Evolutionary conservation across 2,329 filamentous ascomycete genomes (phyloP).

Genomic region (Penicillium hesseltinei): DNA sequence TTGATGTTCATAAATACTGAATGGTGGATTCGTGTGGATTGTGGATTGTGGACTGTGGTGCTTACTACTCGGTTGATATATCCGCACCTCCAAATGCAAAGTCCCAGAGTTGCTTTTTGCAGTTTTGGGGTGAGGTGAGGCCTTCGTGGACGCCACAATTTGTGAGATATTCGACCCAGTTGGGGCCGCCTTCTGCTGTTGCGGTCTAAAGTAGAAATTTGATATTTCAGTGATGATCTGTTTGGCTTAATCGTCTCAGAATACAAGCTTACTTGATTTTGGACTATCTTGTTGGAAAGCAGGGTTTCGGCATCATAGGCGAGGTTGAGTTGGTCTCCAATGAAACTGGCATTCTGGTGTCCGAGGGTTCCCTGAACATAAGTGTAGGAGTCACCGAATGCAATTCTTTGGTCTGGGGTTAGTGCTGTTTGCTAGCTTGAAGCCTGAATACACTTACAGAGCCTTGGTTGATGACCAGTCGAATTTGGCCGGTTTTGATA

Average conservation of each 20-base stretch:
- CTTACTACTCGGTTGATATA: slow-evolving; percentile 45
- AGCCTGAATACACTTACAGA: slow-evolving; percentile 4
- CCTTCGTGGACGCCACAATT: slow-evolving; percentile 49
- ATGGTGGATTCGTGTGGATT: background rate
- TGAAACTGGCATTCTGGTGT: slow-evolving; percentile 53
- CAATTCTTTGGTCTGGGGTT: slow-evolving; percentile 17
- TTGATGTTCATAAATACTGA: background rate
- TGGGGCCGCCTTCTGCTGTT: slow-evolving; percentile 54
- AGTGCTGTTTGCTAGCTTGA: background rate
- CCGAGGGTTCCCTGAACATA: slow-evolving; percentile 56
- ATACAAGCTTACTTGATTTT: slow-evolving; percentile 40
- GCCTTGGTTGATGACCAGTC: slow-evolving; percentile 19
- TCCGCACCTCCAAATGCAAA: slow-evolving; percentile 58
- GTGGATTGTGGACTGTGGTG: background rate
- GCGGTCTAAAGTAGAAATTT: slow-evolving; percentile 36
- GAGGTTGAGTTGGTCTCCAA: slow-evolving; percentile 52
- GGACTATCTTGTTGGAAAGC: slow-evolving; percentile 51
- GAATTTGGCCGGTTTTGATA: slow-evolving; percentile 11
- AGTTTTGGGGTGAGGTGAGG: slow-evolving; percentile 44
- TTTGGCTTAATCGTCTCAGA: no score
- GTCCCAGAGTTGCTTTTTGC: slow-evolving; percentile 53
- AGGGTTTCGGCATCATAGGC: slow-evolving; percentile 47
- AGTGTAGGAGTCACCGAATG: slow-evolving; percentile 39
- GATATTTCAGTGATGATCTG: background rate
- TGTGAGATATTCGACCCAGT: slow-evolving; percentile 57